These are phyloP conservation scores for Orbilia ellipsospora DNA, from an alignment of 2,329 filamentous ascomycete species.

Conservation along the genomic window DNA sequence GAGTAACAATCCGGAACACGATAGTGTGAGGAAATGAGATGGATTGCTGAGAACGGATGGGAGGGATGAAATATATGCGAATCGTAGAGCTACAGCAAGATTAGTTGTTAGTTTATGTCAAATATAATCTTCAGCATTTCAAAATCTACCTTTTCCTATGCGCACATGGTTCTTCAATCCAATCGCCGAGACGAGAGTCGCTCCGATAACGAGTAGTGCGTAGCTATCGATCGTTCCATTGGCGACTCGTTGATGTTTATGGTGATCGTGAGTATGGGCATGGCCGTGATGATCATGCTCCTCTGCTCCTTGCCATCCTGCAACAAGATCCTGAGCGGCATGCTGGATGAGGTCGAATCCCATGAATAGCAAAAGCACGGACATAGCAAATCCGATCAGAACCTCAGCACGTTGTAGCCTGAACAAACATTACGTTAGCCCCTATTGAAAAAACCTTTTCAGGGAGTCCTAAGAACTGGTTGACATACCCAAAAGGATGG, in stretches of 20 bases:
- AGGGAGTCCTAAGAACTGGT: background rate
- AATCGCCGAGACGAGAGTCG: constrained; percentile 72
- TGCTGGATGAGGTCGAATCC: constrained; percentile 95
- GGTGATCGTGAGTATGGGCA: constrained; percentile 68
- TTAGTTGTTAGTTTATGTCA: background rate
- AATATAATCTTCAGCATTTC: background rate
- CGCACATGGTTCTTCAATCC: constrained; percentile 74
- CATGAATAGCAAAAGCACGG: constrained; percentile 95
- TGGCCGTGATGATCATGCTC: constrained; percentile 66
- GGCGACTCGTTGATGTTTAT: constrained; percentile 78
- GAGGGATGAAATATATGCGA: constrained; percentile 82
- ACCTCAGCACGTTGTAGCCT: constrained; percentile 90
- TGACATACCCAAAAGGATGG: constrained; percentile 79
- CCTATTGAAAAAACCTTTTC: background rate
- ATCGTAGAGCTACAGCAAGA: constrained; percentile 65
- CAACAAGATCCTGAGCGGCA: constrained; percentile 90
- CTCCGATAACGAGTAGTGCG: constrained; percentile 80
- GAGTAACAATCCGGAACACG: constrained; percentile 82
- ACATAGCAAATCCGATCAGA: constrained; percentile 93
- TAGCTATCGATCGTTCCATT: constrained; percentile 83
- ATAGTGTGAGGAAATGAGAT: constrained; percentile 91
- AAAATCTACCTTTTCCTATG: constrained; percentile 84
- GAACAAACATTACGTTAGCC: constrained; percentile 14
- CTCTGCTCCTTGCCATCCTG: constrained; percentile 63
- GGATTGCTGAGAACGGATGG: constrained; percentile 92